Evolutionary conservation across 192 early-diverging fungal species (phyloP).

Genomic region (Pilobolus umbonatus): DNA sequence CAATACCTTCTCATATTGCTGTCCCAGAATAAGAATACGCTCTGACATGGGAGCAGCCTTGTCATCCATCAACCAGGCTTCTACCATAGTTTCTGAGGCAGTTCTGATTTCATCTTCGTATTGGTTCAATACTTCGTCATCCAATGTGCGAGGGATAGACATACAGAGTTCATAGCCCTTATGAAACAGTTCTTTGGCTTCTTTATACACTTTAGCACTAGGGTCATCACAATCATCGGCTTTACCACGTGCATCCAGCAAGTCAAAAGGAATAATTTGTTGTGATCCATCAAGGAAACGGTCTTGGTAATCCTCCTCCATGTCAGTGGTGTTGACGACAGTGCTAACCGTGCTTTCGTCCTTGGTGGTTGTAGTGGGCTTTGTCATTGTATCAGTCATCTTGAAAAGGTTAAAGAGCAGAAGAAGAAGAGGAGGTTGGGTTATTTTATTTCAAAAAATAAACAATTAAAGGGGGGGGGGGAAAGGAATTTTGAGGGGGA

Average conservation of each 20-base stretch:
- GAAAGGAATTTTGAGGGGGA: neutral
- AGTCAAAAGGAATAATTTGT: conserved; percentile 41
- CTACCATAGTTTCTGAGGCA: conserved; percentile 49
- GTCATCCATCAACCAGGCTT: conserved; percentile 57
- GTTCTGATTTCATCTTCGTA: conserved; percentile 47
- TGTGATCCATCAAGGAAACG: conserved; percentile 36
- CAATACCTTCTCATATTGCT: conserved; percentile 54
- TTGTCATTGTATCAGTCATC: neutral
- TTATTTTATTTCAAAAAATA: neutral
- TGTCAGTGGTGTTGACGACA: neutral
- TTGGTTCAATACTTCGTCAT: conserved; percentile 41
- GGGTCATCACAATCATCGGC: conserved; percentile 45
- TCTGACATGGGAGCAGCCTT: conserved; percentile 56
- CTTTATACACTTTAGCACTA: conserved; percentile 44
- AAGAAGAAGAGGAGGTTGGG: neutral
- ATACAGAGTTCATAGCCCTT: conserved; percentile 47
- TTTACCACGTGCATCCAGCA: conserved; percentile 42
- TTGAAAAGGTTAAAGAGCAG: neutral
- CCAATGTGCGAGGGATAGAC: conserved; percentile 44
- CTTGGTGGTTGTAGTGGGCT: neutral
- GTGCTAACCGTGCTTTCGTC: neutral
- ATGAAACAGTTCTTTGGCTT: conserved; percentile 48
- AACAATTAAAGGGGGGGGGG: too few species aligned
- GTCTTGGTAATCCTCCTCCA: conserved; percentile 31
- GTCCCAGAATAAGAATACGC: conserved; percentile 53